Evolutionary conservation across 2,329 filamentous ascomycete genomes (phyloP), one percentile per base, ranked within the genome.

Genomic region (Trichophyton verrucosum): DNA sequence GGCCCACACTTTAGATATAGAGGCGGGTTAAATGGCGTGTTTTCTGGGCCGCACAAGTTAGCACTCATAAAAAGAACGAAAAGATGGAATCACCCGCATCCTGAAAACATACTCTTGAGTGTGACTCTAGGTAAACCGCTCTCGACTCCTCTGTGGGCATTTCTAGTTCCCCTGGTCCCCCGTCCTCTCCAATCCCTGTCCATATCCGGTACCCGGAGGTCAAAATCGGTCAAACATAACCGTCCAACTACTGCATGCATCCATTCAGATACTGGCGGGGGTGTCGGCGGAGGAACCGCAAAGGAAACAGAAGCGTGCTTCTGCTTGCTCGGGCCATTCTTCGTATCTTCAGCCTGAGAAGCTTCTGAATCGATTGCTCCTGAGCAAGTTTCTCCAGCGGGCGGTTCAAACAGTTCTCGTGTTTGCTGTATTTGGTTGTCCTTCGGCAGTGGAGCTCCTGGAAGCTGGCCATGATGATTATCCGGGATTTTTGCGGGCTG

Each of bases 1-100:
- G 94, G 94, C 0, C 94, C 94, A 69, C 92, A 96, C 73, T 91
- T 91, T 60, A 99, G 78, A 70, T 89, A 91, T 42, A 99, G 74
- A 2, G 84, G 81, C 22, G 94, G 94, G 66, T 88, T 88, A 74
- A 97, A 99, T 62, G 82, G 81, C 17, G 88, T 89, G 15, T 67
- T 66, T 61, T 65, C 66, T 73, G 61, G 51, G 59, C 30, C 27
- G 46, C 51, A 66, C 3, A 82, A 81, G 44, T 57, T 57, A 57
- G 55, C 55, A 44, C 3, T 76, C 78, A 70, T 63, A 57, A 38
- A 44, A 58, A 22, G 33, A 17, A 13, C 3, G 47, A 20, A 57
- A 2, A n/a, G 47, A 15, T 59, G 1, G 13, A 36, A 22, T 8
- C 15, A 22, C 42, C 36, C 22, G 49, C 11, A 4, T 13, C 3